Percentiles rank a stretch among this genome's conserved stretches.
Evolutionary conservation across 225 moss, liverwort and hornwort genomes (phyloP).

Genomic region (Marchantia paleacea): DNA sequence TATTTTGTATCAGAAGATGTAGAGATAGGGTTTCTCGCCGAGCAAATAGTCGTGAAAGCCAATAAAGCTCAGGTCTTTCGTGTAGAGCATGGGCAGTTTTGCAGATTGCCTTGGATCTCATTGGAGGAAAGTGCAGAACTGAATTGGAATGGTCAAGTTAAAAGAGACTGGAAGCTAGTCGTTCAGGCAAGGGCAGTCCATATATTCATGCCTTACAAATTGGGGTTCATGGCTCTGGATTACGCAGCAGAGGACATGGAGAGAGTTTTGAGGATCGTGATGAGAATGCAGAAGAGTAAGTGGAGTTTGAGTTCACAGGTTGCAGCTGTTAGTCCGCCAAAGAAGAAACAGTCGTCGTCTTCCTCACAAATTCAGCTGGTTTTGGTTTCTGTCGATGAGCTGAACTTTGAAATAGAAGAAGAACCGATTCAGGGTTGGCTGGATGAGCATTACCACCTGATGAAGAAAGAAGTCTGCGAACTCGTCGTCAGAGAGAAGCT

Average conservation of each 20-base stretch:
- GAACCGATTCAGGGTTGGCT: constrained; percentile 99
- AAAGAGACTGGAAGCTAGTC: constrained; percentile 63
- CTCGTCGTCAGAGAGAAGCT: constrained; percentile 82
- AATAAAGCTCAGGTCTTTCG: constrained; percentile 65
- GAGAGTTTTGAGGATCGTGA: constrained; percentile 82
- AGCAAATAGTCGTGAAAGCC: constrained; percentile 49
- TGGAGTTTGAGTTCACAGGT: constrained; percentile 54
- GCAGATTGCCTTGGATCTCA: constrained; percentile 56
- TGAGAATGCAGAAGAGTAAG: constrained; percentile 78
- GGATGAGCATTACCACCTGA: constrained; percentile 84
- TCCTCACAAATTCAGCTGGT: constrained; percentile 56
- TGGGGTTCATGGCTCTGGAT: constrained; percentile 82
- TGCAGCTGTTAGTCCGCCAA: constrained; percentile 42
- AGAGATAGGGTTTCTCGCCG: constrained; percentile 72
- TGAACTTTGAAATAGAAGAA: constrained; percentile 88
- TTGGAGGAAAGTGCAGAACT: constrained; percentile 8
- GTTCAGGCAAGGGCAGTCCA: constrained; percentile 67
- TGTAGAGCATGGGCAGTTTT: constrained; percentile 77
- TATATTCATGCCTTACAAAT: constrained; percentile 72
- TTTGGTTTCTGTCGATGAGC: constrained; percentile 58
- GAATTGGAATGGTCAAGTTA: constrained; percentile 28
- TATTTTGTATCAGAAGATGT: constrained; percentile 90
- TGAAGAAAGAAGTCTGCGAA: constrained; percentile 78
- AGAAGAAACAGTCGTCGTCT: constrained; percentile 41
- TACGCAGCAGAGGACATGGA: constrained; percentile 91